phyloP scores from a whole-genome alignment of 352 stramenopile genomes.

The Globisporangium viniferum region DNA sequence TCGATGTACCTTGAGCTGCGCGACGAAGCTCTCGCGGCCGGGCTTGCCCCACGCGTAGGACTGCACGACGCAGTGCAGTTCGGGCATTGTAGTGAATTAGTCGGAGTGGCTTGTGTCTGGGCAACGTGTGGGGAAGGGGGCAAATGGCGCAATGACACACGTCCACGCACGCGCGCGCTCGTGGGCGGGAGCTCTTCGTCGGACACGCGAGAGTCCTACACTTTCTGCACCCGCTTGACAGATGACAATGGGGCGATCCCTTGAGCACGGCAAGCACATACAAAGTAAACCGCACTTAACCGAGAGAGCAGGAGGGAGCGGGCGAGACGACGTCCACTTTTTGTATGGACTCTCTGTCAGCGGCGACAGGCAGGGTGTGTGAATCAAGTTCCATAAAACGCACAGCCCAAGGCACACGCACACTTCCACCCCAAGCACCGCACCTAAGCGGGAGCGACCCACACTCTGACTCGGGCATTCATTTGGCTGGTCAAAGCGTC shows the following conservation, averaged over 20 bases:
- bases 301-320: neutral
- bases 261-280: neutral
- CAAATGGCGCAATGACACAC: conserved; percentile 7
- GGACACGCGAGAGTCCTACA: conserved; percentile 7
- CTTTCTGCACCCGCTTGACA: conserved; percentile 1
- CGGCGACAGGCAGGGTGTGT: neutral
- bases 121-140: neutral
- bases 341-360: neutral
- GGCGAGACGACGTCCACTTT: neutral
- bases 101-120: neutral
- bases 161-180: neutral
- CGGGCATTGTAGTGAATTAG: conserved; percentile 39
- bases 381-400: conserved; percentile 4
- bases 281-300: neutral
- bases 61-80: conserved; percentile 83
- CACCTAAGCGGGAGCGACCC: neutral
- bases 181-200: neutral
- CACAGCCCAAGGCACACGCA: neutral
- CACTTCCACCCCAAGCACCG: conserved; percentile 2
- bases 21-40: conserved; percentile 78
- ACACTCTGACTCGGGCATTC: neutral
- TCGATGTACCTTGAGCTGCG: conserved; percentile 75
- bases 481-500: conserved; percentile 11
- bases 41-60: conserved; percentile 91
- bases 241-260: conserved; percentile 4